These are phyloP conservation scores for Saccharomycopsis sp. DNA, from an alignment of 805 yeast genomes.

Conservation along the genomic window DNA sequence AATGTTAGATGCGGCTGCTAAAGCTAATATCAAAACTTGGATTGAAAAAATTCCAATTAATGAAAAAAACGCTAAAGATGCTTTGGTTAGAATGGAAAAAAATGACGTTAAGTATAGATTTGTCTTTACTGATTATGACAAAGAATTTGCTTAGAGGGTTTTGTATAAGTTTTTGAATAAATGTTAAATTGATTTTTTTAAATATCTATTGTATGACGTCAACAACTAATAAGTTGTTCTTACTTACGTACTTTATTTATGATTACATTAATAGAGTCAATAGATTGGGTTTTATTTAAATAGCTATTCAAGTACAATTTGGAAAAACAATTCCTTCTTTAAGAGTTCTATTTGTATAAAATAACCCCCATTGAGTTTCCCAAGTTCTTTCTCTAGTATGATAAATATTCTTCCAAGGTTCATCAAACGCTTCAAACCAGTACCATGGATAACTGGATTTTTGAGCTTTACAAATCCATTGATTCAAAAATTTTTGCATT, in stretches of 20 bases:
- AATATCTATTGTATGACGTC: too few species aligned
- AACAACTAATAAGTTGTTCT: not conserved
- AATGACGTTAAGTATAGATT: slow-evolving; percentile 58
- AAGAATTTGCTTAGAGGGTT: slow-evolving; percentile 22
- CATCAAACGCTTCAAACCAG: slow-evolving; percentile 63
- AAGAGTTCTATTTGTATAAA: slow-evolving; percentile 36
- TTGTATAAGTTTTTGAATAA: too few species aligned
- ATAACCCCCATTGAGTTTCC: slow-evolving; percentile 70
- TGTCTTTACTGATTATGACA: slow-evolving; percentile 46
- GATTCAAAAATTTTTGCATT: slow-evolving; percentile 37
- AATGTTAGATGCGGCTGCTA: slow-evolving; percentile 54
- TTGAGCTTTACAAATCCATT: slow-evolving; percentile 40
- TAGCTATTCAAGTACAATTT: slow-evolving; percentile 1
- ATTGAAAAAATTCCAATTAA: slow-evolving; percentile 46
- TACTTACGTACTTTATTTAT: not conserved
- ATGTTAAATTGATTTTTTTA: too few species aligned
- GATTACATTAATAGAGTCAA: too few species aligned
- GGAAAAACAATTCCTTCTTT: slow-evolving; percentile 29
- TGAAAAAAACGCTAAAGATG: slow-evolving; percentile 42
- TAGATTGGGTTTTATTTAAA: too few species aligned
- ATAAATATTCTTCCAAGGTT: slow-evolving; percentile 54
- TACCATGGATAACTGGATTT: slow-evolving; percentile 36
- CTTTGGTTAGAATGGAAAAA: slow-evolving; percentile 40
- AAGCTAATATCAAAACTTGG: slow-evolving; percentile 51
- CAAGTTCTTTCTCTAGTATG: slow-evolving; percentile 34